A percentile compares a stretch with the other conserved stretches of the same genome.
Conservation (phyloP, 805 yeast genomes). For the Candida khao-thaluensis region DNA sequence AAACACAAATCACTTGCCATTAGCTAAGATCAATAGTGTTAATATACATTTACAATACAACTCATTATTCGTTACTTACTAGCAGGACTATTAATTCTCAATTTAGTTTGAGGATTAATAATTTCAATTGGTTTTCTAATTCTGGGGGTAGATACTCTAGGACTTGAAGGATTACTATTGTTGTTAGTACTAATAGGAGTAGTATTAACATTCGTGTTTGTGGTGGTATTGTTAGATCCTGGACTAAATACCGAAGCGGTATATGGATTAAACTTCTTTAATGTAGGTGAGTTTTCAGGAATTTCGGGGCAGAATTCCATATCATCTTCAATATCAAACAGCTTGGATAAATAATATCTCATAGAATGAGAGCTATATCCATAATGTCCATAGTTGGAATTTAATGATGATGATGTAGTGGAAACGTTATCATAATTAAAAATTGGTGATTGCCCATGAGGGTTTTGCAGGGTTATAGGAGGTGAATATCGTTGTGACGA, state of each 20-base stretch:
- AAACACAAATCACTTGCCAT: too few species aligned
- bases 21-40: too few species aligned
- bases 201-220: conserved; percentile 7
- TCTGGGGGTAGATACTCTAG: conserved; percentile 55
- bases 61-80: conserved; percentile 17
- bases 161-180: conserved; percentile 24
- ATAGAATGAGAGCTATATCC: conserved; percentile 42
- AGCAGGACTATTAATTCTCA: conserved; percentile 55
- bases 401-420: conserved; percentile 16
- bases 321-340: conserved; percentile 63
- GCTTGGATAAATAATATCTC: conserved; percentile 56
- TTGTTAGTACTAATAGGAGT: conserved; percentile 10
- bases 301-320: conserved; percentile 65
- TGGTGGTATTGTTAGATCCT: conserved; percentile 7
- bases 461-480: conserved; percentile 10
- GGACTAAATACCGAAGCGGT: conserved; percentile 66
- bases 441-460: conserved; percentile 28
- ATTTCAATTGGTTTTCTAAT: conserved; percentile 60
- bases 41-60: conserved; percentile 8
- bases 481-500: conserved; percentile 18
- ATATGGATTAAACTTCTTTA: conserved; percentile 64
- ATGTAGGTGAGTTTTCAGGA: conserved; percentile 37
- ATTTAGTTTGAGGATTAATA: conserved; percentile 59
- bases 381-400: conserved; percentile 21
- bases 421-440: conserved; percentile 22